Evolutionary conservation across 371 early-diverging fungal species (phyloP), one percentile per base, ranked within the genome.

Genomic region (Rhizomucor pusillus): DNA sequence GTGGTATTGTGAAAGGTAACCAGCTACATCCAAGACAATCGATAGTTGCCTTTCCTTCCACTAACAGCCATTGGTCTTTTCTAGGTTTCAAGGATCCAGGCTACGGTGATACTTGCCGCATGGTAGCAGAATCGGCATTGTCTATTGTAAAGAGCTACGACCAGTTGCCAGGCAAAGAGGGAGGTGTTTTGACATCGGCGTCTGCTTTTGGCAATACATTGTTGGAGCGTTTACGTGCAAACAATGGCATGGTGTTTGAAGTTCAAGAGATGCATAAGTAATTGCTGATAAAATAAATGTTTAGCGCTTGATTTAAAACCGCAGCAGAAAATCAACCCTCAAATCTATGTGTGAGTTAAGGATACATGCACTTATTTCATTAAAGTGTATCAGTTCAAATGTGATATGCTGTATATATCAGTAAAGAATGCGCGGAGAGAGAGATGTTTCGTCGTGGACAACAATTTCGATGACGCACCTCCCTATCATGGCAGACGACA

Each of bases 121-220:
- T 86, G 66, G 53, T 87, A 34, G 75, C 69, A 16, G 87, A 88
- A 59, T 69, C 83, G 19, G 86, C 86, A 0, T 53, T 87, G 37
- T 81, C 82, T 41, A 59, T 87, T 54, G 55, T 79, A 44, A 60
- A 79, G 47, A 68, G 67, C 29, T 65, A 67, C 14, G 69, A 78
- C 5, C 61, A 71, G 0, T 47, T 81, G 9, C 77, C 84, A 13
- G 71, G 67, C 16, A 80, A 80, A 53, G 70, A 74, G 20, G 77
- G 82, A 7, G 91, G 91, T 35, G 73, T 91, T 7, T 72, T 86
- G 24, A 89, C 93, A 5, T 85, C 90, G 14, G 81, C 90, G 3
- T 75, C 78, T 37, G 84, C 87, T 5, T 84, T 90, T 79, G 91
- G 93, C 24, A 37, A 80, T 33, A 73, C 77, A 1, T 64, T 90